phyloP scores from a whole-genome alignment of 495 filamentous ascomycete genomes.

The Neurospora hispaniola region DNA sequence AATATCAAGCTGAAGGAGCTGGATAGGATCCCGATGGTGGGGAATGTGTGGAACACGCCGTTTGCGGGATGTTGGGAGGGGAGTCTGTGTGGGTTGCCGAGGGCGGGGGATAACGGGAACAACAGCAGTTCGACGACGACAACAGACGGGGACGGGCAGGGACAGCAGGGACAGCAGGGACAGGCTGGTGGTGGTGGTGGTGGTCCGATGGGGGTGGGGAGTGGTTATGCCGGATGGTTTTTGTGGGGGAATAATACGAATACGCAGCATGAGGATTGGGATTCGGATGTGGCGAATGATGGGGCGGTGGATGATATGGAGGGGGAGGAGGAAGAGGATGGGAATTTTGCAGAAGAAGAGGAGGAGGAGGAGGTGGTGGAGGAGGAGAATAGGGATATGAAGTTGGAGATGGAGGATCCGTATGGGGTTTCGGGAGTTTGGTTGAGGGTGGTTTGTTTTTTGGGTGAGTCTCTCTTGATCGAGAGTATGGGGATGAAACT shows the following conservation, averaged over 20 bases:
- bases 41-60: slow-evolving; percentile 37
- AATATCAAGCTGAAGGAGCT: slow-evolving; percentile 41
- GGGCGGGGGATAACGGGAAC: neutral
- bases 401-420: slow-evolving; percentile 41
- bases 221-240: neutral
- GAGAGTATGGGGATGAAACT: neutral
- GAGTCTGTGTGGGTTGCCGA: slow-evolving; percentile 30
- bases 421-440: slow-evolving; percentile 51
- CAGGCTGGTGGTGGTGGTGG: neutral
- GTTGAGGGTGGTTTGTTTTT: slow-evolving; percentile 46
- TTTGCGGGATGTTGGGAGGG: slow-evolving; percentile 42
- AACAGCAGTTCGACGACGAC: too few relatives aligned
- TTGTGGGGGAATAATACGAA: neutral
- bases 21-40: slow-evolving; percentile 30
- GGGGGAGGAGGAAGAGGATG: neutral
- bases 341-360: neutral
- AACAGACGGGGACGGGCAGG: neutral
- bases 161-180: neutral
- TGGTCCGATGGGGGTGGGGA: neutral
- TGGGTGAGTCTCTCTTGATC: slow-evolving; percentile 16
- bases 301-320: neutral
- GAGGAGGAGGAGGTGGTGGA: neutral
- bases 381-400: slow-evolving; percentile 1
- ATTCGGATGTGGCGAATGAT: neutral
- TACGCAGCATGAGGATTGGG: neutral